phyloP scores from a whole-genome alignment of 1,284 basidiomycete species.

The Fomitopsis betulina region DNA sequence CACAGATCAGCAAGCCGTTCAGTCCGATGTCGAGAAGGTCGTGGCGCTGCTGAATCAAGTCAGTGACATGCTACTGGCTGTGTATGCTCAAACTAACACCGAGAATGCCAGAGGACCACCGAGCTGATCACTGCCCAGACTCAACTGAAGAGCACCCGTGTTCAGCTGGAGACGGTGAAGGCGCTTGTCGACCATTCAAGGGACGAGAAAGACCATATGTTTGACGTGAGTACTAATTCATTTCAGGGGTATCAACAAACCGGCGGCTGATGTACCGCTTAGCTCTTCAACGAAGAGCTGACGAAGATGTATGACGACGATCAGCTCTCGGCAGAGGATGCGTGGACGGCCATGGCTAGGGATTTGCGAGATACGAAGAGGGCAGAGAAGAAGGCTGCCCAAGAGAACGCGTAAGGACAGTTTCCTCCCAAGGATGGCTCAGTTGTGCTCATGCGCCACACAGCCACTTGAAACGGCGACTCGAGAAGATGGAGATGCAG shows the following conservation, averaged over 20 bases:
- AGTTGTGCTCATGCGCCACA: background rate
- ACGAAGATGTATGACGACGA: slow-evolving; percentile 84
- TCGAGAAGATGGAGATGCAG: slow-evolving; percentile 71
- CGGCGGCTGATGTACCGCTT: background rate
- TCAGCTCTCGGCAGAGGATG: slow-evolving; percentile 73
- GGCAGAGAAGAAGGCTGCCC: slow-evolving; percentile 61
- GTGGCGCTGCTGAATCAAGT: slow-evolving; percentile 55
- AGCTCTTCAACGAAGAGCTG: slow-evolving; percentile 92
- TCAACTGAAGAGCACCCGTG: slow-evolving; percentile 63
- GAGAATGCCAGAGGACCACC: slow-evolving; percentile 38
- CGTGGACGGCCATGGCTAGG: slow-evolving; percentile 67
- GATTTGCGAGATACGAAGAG: slow-evolving; percentile 76
- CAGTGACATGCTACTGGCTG: slow-evolving; percentile 9
- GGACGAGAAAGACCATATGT: slow-evolving; percentile 88
- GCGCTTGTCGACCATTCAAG: slow-evolving; percentile 70
- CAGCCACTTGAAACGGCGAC: slow-evolving; percentile 65
- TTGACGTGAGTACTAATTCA: slow-evolving; percentile 55
- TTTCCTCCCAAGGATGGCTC: background rate
- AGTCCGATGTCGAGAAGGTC: slow-evolving; percentile 44
- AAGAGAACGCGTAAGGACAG: slow-evolving; percentile 71
- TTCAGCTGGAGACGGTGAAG: slow-evolving; percentile 75
- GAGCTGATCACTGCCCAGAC: slow-evolving; percentile 57
- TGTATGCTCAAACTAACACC: background rate
- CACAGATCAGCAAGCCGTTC: slow-evolving; percentile 49
- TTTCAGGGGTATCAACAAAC: background rate